Base-by-base conservation (phyloP, 2,329 filamentous ascomycete species). In the Cordyceps javanica region DNA sequence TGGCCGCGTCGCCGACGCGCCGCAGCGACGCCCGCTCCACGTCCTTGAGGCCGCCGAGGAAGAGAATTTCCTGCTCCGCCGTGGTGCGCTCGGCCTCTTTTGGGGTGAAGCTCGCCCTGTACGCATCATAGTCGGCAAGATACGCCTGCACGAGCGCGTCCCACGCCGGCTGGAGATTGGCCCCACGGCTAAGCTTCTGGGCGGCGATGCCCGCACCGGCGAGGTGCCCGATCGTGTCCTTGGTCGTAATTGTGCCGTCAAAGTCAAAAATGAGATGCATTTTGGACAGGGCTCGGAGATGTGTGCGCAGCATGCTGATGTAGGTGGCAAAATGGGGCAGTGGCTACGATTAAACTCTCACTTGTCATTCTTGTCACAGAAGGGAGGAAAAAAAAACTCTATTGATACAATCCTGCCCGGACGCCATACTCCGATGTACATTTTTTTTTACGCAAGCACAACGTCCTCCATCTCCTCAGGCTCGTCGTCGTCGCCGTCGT, bases 381-480 rank as follows among this genome's bases (percentile, higher is more conserved):
- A n/a, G 8, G 3, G 23, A 23, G 7, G 3, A 4, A 3, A 23
- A 32, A 25, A 23, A 32, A 44, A 44, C 32, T 34, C 8, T 44
- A 53, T 30, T 42, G 7, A 10, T 16, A 28, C n/a, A 14, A 30
- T 16, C 38, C 16, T n/a, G 23, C 39, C 23, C 48, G 26, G 5
- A 25, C 52, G 41, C 52, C 52, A 38, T 36, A 55, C 52, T 46
- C 52, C 52, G 38, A 16, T 45, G 28, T 45, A 36, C 21, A 45
- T 21, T 53, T 54, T 46, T 19, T n/a, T 8, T 32, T 38, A 46
- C 26, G 50, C 19, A 14, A 55, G 52, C 36, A 55, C 52, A n/a
- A 92, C 88, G 70, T 91, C 89, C 71, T 93, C 89, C 82, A 94
- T 91, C 70, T 91, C 85, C 58, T 87, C 77, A 55, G 86, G 79